Evolutionary conservation across 2,329 filamentous ascomycete genomes (phyloP).

Genomic region (Ceratocystiopsis brevicomis): DNA sequence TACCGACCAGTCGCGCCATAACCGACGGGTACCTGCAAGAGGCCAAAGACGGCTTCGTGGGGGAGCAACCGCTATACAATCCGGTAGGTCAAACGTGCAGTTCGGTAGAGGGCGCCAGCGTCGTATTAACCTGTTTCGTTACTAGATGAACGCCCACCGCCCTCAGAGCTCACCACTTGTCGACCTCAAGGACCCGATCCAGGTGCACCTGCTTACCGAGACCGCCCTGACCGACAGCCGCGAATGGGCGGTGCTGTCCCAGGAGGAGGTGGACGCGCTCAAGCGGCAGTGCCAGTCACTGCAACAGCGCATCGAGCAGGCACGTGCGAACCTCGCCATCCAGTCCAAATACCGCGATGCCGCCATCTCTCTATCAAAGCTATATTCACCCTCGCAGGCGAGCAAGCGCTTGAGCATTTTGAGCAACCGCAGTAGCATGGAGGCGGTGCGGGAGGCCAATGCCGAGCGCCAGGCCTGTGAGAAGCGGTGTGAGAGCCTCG

Average conservation of each 20-base stretch:
- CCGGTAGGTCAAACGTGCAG: slow-evolving; percentile 22
- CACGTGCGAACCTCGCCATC: slow-evolving; percentile 64
- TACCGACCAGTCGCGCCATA: slow-evolving; percentile 28
- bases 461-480: slow-evolving; percentile 56
- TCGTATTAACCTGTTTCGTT: neutral
- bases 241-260: slow-evolving; percentile 66
- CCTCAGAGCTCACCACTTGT: slow-evolving; percentile 37
- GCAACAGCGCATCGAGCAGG: slow-evolving; percentile 59
- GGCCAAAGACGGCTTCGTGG: slow-evolving; percentile 32
- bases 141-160: slow-evolving; percentile 31
- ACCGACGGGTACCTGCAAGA: slow-evolving; percentile 41
- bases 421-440: slow-evolving; percentile 29
- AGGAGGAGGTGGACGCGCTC: slow-evolving; percentile 76
- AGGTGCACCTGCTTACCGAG: slow-evolving; percentile 82
- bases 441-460: slow-evolving; percentile 42
- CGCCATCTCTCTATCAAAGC: slow-evolving; percentile 63
- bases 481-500: slow-evolving; percentile 69
- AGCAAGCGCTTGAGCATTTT: slow-evolving; percentile 27
- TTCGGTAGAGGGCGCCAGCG: neutral
- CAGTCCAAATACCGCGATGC: slow-evolving; percentile 93
- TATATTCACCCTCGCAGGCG: slow-evolving; percentile 40
- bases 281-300: slow-evolving; percentile 71
- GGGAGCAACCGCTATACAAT: slow-evolving; percentile 35
- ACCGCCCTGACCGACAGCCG: slow-evolving; percentile 81
- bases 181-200: slow-evolving; percentile 53